Conservation (phyloP, 345 rosid genomes). For the Salix viminalis region DNA sequence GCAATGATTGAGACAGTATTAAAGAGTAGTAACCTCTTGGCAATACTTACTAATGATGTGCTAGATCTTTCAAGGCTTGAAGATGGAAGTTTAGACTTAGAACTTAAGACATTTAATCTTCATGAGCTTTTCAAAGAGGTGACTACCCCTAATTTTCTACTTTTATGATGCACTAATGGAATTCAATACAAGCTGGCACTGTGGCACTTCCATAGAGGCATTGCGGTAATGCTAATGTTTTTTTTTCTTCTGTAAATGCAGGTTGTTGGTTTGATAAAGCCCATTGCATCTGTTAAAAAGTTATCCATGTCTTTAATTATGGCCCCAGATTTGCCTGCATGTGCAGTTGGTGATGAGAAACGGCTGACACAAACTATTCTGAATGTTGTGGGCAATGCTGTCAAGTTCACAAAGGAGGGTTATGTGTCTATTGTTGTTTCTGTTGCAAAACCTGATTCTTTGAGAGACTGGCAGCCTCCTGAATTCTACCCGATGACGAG, state of each 20-base stretch:
- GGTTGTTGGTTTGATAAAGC: slow-evolving; percentile 72
- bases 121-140: slow-evolving; percentile 73
- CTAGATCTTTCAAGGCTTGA: slow-evolving; percentile 89
- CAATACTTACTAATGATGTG: slow-evolving; percentile 79
- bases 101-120: slow-evolving; percentile 56
- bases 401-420: slow-evolving; percentile 93
- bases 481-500: slow-evolving; percentile 51
- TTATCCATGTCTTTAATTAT: slow-evolving; percentile 51
- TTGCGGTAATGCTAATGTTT: neutral
- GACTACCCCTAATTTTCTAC: neutral
- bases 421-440: slow-evolving; percentile 61
- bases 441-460: slow-evolving; percentile 69
- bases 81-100: slow-evolving; percentile 83
- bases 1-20: slow-evolving; percentile 80
- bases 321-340: slow-evolving; percentile 73
- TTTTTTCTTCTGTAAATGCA: slow-evolving; percentile 20
- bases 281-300: slow-evolving; percentile 77
- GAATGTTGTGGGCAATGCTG: slow-evolving; percentile 82
- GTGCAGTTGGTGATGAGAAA: slow-evolving; percentile 80
- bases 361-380: slow-evolving; percentile 77
- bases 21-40: slow-evolving; percentile 87
- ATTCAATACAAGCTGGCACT: neutral
- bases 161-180: neutral
- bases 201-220: neutral
- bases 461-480: slow-evolving; percentile 63